A percentile compares a stretch with the other conserved stretches of the same genome.
phyloP scores from a whole-genome alignment of 2,329 filamentous ascomycete genomes.

The Verticillium zaregamsianum region DNA sequence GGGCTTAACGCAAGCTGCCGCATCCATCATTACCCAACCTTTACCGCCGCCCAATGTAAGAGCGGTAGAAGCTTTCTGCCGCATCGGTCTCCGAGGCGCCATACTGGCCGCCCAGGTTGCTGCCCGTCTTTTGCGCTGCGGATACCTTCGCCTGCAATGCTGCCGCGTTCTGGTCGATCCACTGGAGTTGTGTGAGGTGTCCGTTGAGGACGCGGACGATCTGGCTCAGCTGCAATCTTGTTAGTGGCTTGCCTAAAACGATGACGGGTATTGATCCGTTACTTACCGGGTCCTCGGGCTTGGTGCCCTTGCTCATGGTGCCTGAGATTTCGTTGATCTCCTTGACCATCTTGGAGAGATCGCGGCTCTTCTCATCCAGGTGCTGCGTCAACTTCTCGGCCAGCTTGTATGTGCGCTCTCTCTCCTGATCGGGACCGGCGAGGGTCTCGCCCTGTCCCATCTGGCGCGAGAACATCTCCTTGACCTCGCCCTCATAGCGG shows the following conservation, averaged over 20 bases:
- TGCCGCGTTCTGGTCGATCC: constrained; percentile 83
- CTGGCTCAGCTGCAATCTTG: constrained; percentile 69
- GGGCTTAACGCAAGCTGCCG: not conserved
- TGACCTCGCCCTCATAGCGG: constrained; percentile 86
- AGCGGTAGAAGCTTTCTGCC: constrained; percentile 86
- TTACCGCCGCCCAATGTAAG: constrained; percentile 73
- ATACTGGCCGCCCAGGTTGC: constrained; percentile 53
- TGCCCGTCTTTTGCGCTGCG: constrained; percentile 75
- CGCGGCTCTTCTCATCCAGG: constrained; percentile 89
- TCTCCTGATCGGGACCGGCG: constrained; percentile 88
- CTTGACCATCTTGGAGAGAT: constrained; percentile 93
- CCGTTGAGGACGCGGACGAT: constrained; percentile 94
- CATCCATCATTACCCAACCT: constrained; percentile 10
- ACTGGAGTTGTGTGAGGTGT: constrained; percentile 86
- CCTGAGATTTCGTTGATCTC: constrained; percentile 95
- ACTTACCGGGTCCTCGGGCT: constrained; percentile 81
- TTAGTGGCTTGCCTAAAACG: not conserved
- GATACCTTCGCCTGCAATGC: constrained; percentile 78
- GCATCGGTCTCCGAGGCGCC: constrained; percentile 63
- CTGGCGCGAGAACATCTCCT: constrained; percentile 79
- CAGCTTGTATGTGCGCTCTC: constrained; percentile 92
- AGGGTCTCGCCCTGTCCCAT: constrained; percentile 71
- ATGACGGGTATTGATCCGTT: not conserved
- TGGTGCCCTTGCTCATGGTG: constrained; percentile 81
- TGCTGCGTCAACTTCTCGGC: constrained; percentile 90